phyloP scores from a whole-genome alignment of 345 rosid species.

The Psidium guajava region DNA sequence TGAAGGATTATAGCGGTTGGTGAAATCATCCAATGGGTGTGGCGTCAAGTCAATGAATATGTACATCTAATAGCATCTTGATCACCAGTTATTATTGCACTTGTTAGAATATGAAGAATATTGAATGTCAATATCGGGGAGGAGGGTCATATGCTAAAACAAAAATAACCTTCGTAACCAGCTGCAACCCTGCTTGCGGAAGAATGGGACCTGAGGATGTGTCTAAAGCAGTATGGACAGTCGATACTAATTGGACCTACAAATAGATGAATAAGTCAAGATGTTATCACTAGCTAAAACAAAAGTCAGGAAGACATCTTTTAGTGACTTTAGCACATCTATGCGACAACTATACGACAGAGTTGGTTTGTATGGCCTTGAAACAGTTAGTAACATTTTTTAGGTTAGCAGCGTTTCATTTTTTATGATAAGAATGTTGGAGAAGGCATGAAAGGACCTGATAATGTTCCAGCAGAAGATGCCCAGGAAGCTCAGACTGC shows the following conservation, averaged over 20 bases:
- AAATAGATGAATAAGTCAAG: slow-evolving; percentile 3
- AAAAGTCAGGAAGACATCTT: too few species aligned
- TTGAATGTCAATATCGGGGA: slow-evolving; percentile 2
- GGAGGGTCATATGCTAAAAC: not conserved
- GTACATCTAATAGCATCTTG: slow-evolving; percentile 83
- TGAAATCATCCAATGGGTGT: slow-evolving; percentile 65
- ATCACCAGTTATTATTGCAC: slow-evolving; percentile 84
- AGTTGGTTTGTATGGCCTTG: not conserved
- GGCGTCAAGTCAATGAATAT: slow-evolving; percentile 73
- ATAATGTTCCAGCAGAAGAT: slow-evolving; percentile 32
- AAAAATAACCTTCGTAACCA: slow-evolving; percentile 74
- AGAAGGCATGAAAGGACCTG: not conserved
- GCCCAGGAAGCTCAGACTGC: slow-evolving; percentile 95
- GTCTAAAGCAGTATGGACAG: slow-evolving; percentile 68
- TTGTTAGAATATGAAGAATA: slow-evolving; percentile 73
- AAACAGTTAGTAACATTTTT: not conserved
- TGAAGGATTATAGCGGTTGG: slow-evolving; percentile 83
- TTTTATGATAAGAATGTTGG: not conserved
- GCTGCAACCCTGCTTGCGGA: slow-evolving; percentile 85
- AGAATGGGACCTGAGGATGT: slow-evolving; percentile 82
- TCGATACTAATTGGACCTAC: slow-evolving; percentile 74
- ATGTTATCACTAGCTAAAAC: not conserved
- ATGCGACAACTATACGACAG: not conserved
- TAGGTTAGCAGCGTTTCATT: not conserved
- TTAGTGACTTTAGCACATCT: too few species aligned